A percentile compares a stretch with the other conserved stretches of the same genome.
phyloP scores from a whole-genome alignment of 169 alveolate genomes.

The Plasmodium vivax region DNA sequence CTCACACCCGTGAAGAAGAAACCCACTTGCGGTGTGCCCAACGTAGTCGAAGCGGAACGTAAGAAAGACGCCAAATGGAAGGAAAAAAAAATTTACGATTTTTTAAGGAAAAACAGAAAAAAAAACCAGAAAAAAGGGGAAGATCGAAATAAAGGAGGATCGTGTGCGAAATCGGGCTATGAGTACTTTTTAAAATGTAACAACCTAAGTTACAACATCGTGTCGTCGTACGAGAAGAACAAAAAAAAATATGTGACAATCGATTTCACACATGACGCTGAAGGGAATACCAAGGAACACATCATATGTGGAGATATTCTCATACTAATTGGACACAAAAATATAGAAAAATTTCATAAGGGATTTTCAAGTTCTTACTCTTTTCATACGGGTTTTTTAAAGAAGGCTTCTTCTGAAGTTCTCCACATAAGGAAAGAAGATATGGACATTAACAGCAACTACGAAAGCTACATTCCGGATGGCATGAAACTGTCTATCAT shows the following conservation, averaged over 20 bases:
- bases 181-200: constrained; percentile 71
- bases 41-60: neutral
- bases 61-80: neutral
- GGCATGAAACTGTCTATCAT: constrained; percentile 53
- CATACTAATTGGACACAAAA: constrained; percentile 77
- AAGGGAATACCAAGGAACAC: constrained; percentile 78
- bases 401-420: constrained; percentile 38
- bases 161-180: constrained; percentile 23
- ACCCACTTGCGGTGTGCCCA: neutral
- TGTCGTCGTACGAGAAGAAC: constrained; percentile 71
- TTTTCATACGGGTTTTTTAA: constrained; percentile 82
- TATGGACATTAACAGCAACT: constrained; percentile 71
- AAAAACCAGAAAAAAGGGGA: constrained; percentile 7
- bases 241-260: constrained; percentile 72
- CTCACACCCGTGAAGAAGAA: neutral
- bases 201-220: constrained; percentile 33
- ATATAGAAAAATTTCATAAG: constrained; percentile 73
- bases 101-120: constrained; percentile 8
- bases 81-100: constrained; percentile 8
- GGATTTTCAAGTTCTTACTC: constrained; percentile 79
- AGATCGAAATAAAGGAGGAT: neutral
- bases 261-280: constrained; percentile 79
- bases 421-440: constrained; percentile 70
- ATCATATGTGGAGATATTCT: constrained; percentile 81
- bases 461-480: constrained; percentile 67